Evolutionary conservation across 1,284 basidiomycete species (phyloP).

Genomic region (Malassezia psittaci): DNA sequence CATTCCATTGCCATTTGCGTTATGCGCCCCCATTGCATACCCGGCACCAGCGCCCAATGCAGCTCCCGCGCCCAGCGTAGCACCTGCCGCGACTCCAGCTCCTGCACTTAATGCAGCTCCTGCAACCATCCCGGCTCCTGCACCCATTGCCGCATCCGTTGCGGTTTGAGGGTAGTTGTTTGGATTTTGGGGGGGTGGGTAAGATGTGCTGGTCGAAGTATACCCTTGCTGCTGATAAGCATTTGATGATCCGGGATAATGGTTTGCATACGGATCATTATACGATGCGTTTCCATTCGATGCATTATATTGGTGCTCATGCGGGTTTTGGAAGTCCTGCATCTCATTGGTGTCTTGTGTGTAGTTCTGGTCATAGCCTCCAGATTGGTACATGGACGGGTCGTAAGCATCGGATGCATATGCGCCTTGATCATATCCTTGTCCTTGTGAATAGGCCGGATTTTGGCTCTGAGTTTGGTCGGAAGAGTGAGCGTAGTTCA

Average conservation of each 20-base stretch:
- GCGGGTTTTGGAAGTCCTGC: too few relatives aligned
- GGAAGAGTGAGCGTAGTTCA: too few relatives aligned
- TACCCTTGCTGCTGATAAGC: too few relatives aligned
- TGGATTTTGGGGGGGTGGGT: too few relatives aligned
- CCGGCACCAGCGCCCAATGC: neutral
- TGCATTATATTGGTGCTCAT: neutral
- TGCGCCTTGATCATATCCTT: neutral
- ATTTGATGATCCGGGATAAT: too few relatives aligned
- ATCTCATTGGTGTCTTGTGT: too few relatives aligned
- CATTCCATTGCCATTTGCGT: neutral
- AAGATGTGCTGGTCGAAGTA: neutral
- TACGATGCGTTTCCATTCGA: neutral
- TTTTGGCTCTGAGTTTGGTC: neutral
- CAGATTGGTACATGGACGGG: neutral
- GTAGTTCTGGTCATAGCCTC: neutral
- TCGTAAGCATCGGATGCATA: neutral
- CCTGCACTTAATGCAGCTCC: neutral
- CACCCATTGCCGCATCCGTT: neutral
- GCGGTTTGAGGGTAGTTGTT: too few relatives aligned
- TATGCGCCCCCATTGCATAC: neutral
- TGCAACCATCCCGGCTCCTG: neutral
- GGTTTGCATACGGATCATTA: neutral
- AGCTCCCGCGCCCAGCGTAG: neutral
- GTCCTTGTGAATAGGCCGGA: neutral
- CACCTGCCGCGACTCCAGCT: neutral